These are phyloP conservation scores for Boletus edulis DNA, from an alignment of 768 basidiomycete species.

Conservation along the genomic window DNA sequence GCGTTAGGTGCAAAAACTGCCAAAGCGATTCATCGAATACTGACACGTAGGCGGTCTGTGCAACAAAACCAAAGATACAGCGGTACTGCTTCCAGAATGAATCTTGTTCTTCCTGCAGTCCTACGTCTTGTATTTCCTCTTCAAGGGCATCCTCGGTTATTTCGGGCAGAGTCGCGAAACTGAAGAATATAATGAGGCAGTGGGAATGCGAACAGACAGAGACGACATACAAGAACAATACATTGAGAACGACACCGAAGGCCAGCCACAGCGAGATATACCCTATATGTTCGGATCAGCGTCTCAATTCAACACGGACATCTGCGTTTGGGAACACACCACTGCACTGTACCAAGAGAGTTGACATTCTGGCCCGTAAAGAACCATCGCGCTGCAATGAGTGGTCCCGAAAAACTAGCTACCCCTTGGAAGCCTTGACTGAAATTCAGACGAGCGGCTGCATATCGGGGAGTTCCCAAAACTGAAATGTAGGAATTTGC, in stretches of 20 bases:
- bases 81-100: constrained; percentile 70
- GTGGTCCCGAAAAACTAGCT: constrained; percentile 69
- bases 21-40: constrained; percentile 17
- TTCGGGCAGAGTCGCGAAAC: constrained; percentile 67
- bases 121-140: constrained; percentile 44
- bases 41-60: constrained; percentile 66
- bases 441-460: constrained; percentile 74
- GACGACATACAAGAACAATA: constrained; percentile 56
- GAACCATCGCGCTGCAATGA: constrained; percentile 75
- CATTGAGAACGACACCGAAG: constrained; percentile 63
- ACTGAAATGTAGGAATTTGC: constrained; percentile 82
- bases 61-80: constrained; percentile 70
- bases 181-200: constrained; percentile 20
- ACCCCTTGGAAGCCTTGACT: constrained; percentile 80
- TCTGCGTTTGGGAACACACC: constrained; percentile 32
- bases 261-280: constrained; percentile 62
- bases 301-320: neutral
- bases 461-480: constrained; percentile 63
- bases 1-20: neutral
- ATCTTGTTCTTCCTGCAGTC: constrained; percentile 40
- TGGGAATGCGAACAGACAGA: neutral
- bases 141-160: constrained; percentile 66
- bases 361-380: constrained; percentile 63
- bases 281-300: constrained; percentile 36
- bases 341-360: constrained; percentile 66